Evolutionary conservation across 768 basidiomycete species (phyloP), one percentile per base, ranked within the genome.

Genomic region (Leccinum disarticulatum): DNA sequence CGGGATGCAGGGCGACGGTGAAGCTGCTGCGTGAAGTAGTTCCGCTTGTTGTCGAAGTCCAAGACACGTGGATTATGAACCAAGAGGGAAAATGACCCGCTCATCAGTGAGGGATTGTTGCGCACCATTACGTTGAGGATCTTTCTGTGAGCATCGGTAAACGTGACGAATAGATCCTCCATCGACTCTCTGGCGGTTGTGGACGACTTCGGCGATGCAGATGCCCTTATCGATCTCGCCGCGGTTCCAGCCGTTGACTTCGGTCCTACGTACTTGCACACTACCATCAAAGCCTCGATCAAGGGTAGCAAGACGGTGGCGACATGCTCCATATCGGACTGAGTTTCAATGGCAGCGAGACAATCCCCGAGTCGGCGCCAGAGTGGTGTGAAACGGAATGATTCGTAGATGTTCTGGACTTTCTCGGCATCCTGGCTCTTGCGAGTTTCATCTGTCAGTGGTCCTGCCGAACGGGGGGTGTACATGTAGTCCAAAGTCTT

Each of bases 41-140:
- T 96, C 36, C 97, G 87, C 79, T 99, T 99, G 86, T 98, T 98
- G 80, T 98, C 97, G 71, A 98, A 98, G 79, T 98, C 97, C 57
- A 99, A 83, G 25, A 98, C 95, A 31, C 93, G 87, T 51, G 97
- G 89, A 68, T 99, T 99, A 76, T 95, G 88, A 50, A 99, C 91
- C 63, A 99, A 80, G 1, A 99, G 81, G 15, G 95, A 94, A 81
- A 99, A 99, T 1, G 96, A 98, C 11, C 97, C 97, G 66, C 93
- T 93, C 91, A 99, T 95, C 46, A 99, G 76, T 0, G 95, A 94
- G 3, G 97, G 97, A 71, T 98, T 98, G 73, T 95, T 98, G 63
- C 97, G 90, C 31, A 99, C 95, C 90, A 99, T 96, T 61, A 95
- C 80, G 73, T 99, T 99, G 57, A 98, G 83, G 51, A 97, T 84